Evolutionary conservation across 2,329 filamentous ascomycete species (phyloP).

Genomic region (Hymenoscyphus salicellus): DNA sequence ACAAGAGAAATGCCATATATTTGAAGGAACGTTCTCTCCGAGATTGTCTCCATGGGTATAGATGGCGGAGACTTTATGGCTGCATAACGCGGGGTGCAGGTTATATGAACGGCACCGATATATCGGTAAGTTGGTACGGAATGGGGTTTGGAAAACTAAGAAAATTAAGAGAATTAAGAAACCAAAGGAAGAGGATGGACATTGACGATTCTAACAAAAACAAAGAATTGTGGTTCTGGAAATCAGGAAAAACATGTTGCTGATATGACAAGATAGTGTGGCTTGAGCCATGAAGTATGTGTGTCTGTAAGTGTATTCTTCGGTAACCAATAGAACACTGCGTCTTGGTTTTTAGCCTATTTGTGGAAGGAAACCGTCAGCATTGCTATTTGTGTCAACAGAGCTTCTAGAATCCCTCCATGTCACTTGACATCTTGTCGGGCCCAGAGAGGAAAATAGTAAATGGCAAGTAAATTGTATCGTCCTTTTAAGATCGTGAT

Average conservation of each 20-base stretch:
- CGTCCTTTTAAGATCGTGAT: neutral
- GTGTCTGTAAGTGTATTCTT: neutral
- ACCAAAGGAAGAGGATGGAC: neutral
- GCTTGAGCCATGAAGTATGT: neutral
- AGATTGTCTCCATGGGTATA: too few relatives aligned
- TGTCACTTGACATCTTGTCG: neutral
- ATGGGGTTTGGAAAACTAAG: too few relatives aligned
- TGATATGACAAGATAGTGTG: neutral
- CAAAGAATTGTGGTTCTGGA: neutral
- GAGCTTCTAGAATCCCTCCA: neutral
- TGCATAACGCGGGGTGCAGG: too few relatives aligned
- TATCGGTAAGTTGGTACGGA: neutral
- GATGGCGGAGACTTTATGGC: too few relatives aligned
- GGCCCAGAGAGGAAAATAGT: neutral
- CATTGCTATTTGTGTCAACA: neutral
- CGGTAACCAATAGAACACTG: neutral
- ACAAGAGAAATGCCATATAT: neutral
- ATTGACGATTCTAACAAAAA: neutral
- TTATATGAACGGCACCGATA: too few relatives aligned
- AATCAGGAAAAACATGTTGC: neutral
- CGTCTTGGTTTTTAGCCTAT: neutral
- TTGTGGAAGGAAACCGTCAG: neutral
- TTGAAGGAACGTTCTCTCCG: neutral
- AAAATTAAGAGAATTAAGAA: too few relatives aligned
- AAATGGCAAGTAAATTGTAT: neutral